A percentile compares a stretch with the other conserved stretches of the same genome.
Conservation (phyloP, 2,329 filamentous ascomycete species). For the Talaromyces verruculosus region DNA sequence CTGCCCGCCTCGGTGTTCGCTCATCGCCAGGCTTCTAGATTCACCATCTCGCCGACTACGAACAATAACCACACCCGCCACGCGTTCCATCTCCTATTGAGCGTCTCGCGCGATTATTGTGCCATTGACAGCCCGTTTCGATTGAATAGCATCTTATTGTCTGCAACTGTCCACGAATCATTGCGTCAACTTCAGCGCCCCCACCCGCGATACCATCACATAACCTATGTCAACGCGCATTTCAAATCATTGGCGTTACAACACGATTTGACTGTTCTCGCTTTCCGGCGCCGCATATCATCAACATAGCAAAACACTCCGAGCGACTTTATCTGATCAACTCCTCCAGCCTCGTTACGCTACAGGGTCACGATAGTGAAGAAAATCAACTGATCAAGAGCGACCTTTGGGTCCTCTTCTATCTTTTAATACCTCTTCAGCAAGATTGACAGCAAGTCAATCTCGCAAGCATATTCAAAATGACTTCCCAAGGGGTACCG, state of each 20-base stretch:
- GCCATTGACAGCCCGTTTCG: neutral
- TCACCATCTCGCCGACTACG: neutral
- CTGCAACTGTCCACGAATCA: neutral
- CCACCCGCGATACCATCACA: neutral
- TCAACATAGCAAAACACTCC: neutral
- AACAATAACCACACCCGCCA: neutral
- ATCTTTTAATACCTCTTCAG: neutral
- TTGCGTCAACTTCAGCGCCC: slow-evolving; percentile 1
- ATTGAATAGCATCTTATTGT: neutral
- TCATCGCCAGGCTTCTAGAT: neutral
- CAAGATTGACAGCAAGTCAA: neutral
- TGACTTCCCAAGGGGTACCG: slow-evolving; percentile 45
- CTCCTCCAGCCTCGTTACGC: neutral
- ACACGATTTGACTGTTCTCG: neutral
- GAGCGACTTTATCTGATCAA: neutral
- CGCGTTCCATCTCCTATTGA: slow-evolving; percentile 1
- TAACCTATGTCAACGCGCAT: neutral
- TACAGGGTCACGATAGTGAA: neutral
- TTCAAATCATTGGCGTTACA: neutral
- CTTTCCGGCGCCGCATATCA: slow-evolving; percentile 8
- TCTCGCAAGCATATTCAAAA: slow-evolving; percentile 21
- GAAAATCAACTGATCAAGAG: slow-evolving; percentile 9
- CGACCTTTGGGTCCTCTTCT: slow-evolving; percentile 22
- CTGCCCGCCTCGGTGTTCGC: neutral
- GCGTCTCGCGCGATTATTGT: neutral